These are phyloP conservation scores for Phytophthora vignae DNA, from an alignment of 352 stramenopile genomes.

Conservation along the genomic window DNA sequence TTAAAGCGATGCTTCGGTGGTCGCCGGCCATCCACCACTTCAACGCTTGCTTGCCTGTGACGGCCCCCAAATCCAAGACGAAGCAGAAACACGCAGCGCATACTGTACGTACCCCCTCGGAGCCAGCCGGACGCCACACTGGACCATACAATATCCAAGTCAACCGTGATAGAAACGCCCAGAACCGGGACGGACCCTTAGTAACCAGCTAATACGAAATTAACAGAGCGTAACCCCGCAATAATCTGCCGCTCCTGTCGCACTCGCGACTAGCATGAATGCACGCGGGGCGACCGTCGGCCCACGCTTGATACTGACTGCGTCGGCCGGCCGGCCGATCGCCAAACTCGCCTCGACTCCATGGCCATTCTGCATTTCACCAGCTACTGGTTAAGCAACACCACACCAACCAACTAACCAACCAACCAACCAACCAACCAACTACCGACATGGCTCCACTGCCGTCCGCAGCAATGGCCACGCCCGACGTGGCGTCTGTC, in stretches of 20 bases:
- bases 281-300: background rate
- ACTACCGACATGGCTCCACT: constrained; percentile 15
- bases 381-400: constrained; percentile 23
- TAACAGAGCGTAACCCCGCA: no score
- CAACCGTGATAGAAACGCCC: constrained; percentile 12
- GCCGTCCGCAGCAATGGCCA: constrained; percentile 14
- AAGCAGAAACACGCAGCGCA: constrained; percentile 12
- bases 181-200: background rate
- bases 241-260: no score
- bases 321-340: background rate
- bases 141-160: constrained; percentile 15
- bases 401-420: background rate
- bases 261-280: background rate
- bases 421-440: constrained; percentile 11
- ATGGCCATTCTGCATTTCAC: constrained; percentile 25
- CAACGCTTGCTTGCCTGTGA: background rate
- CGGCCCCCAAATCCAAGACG: constrained; percentile 1
- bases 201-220: no score
- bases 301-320: constrained; percentile 11
- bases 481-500: constrained; percentile 7
- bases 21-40: background rate
- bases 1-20: background rate
- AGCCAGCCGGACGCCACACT: constrained; percentile 2
- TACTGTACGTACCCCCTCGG: constrained; percentile 1
- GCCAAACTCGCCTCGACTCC: no score